Evolutionary conservation across 2,329 filamentous ascomycete genomes (phyloP), one percentile per base, ranked within the genome.

Genomic region (Fusarium virguliforme): DNA sequence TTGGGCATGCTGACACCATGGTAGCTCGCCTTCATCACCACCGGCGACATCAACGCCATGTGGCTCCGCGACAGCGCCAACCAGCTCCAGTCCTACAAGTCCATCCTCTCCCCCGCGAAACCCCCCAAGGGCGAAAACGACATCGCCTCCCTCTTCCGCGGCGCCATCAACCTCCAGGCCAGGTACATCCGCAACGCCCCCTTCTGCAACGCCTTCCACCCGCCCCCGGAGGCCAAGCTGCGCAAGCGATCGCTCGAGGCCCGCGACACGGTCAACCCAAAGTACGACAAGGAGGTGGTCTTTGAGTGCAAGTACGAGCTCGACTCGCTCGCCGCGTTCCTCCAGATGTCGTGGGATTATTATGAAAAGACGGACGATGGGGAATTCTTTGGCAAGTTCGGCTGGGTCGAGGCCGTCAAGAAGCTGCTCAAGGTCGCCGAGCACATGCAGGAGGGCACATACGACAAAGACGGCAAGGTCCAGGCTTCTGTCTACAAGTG

Each of bases 231-330:
- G 58, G 93, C 93, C 61, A 73, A 72, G 4, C 48, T 77, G 10
- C 60, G 64, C 51, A 74, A 75, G 63, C 67, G 75, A 35, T 55
- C 64, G 35, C 34, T 78, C 26, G 30, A 67, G 38, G 58, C 75
- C 35, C 75, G 87, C n/a, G 92, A 93, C 79, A 74, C 81, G 75
- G 81, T 84, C 81, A 89, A 68, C 84, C 93, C 94, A 0, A 81
- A 85, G 30, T 91, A 93, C 28, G 92, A 92, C 74, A 85, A 87
- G 1, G 85, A 85, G 2, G 86, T 90, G 38, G 94, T 97, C 0
- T 98, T 96, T 77, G 95, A 98, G 80, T 98, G 95, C 87, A 98
- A 98, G 81, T 98, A 96, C 80, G 95, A 98, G 82, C 89, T 98
- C 50, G 95, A 98, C 83, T 95, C 93, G 10, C 87, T 98, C 1